These are phyloP conservation scores for Ceratobasidium sp. DNA, from an alignment of 1,284 basidiomycete genomes.

Conservation along the genomic window DNA sequence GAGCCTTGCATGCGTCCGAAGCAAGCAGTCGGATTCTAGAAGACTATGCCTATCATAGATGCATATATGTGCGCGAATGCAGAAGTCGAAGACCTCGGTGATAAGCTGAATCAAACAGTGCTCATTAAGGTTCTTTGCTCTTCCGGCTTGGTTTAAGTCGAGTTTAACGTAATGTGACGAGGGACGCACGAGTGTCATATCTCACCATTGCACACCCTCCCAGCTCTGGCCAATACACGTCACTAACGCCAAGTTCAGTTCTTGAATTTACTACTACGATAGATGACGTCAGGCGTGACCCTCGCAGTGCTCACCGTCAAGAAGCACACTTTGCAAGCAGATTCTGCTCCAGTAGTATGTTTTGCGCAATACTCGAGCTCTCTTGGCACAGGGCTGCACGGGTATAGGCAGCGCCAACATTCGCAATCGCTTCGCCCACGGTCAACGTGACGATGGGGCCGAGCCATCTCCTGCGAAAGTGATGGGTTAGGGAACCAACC, in stretches of 20 bases:
- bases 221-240: too few relatives aligned
- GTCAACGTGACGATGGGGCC: constrained; percentile 18
- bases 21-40: not conserved
- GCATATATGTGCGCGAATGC: not conserved
- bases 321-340: constrained; percentile 14
- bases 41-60: too few relatives aligned
- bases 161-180: too few relatives aligned
- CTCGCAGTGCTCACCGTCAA: constrained; percentile 6
- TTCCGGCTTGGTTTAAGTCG: too few relatives aligned
- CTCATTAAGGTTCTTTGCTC: too few relatives aligned
- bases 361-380: constrained; percentile 35
- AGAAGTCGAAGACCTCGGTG: not conserved
- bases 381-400: constrained; percentile 40
- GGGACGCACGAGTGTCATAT: too few relatives aligned
- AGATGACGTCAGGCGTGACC: too few relatives aligned
- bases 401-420: constrained; percentile 31
- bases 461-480: not conserved
- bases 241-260: too few relatives aligned
- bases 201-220: too few relatives aligned
- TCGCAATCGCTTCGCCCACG: constrained; percentile 25
- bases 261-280: too few relatives aligned
- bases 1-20: too few relatives aligned
- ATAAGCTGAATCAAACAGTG: not conserved
- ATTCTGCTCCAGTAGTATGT: constrained; percentile 39
- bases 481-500: constrained; percentile 35